Evolutionary conservation across 345 rosid species (phyloP).

Genomic region (Litchi chinensis): DNA sequence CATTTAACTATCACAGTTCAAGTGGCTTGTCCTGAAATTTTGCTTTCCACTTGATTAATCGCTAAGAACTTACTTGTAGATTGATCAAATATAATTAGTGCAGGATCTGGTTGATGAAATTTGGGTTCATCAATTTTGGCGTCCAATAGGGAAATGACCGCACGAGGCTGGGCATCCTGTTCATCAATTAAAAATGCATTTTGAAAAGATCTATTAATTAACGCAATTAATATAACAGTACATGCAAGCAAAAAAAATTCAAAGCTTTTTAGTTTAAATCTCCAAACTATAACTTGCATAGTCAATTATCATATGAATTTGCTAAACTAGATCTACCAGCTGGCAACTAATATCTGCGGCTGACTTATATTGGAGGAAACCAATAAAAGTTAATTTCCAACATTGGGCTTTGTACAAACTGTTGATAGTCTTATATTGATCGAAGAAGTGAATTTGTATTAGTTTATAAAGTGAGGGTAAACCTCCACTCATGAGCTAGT

Average conservation of each 20-base stretch:
- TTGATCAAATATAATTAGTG: slow-evolving; percentile 36
- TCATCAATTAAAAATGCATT: slow-evolving; percentile 17
- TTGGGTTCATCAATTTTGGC: slow-evolving; percentile 55
- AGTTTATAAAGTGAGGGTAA: too few relatives aligned
- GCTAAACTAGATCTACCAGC: slow-evolving; percentile 12
- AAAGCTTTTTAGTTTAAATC: slow-evolving; percentile 3
- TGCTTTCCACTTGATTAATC: background rate
- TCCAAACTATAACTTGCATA: background rate
- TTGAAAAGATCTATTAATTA: slow-evolving; percentile 8
- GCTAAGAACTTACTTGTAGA: slow-evolving; percentile 38
- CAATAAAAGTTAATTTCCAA: background rate
- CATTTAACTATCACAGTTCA: background rate
- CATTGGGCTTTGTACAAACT: background rate
- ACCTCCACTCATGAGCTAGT: too few relatives aligned
- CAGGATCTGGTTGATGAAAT: slow-evolving; percentile 41
- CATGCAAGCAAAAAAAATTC: background rate
- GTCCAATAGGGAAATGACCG: slow-evolving; percentile 45
- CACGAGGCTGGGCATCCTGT: slow-evolving; percentile 51
- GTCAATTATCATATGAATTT: background rate
- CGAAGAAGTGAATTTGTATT: too few relatives aligned
- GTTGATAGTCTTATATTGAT: too few relatives aligned
- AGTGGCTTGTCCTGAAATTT: background rate
- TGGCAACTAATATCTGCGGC: slow-evolving; percentile 1
- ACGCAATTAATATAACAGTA: background rate
- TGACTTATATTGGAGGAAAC: background rate